Evolutionary conservation across 345 rosid genomes (phyloP), one percentile per base, ranked within the genome.

Genomic region (Sisymbrium altissimum): DNA sequence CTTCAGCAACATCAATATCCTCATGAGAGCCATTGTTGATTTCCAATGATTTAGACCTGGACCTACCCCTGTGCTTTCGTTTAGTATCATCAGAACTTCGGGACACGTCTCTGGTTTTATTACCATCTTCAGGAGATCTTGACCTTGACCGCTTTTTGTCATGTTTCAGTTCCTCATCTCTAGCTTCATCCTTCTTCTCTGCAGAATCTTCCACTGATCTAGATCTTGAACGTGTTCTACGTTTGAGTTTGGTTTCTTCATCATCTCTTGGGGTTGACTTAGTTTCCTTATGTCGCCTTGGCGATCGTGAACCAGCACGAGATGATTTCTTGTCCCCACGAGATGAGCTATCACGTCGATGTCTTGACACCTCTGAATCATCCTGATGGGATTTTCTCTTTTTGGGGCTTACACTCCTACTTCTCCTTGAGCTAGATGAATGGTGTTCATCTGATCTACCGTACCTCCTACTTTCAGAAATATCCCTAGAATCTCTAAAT

Each of bases 351-450:
- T 84, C 86, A 1, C 74, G 82, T 45, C 27, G 73, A 57, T 35
- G 86, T 68, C 79, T 89, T 55, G 92, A 91, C 41, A 91, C 81
- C 70, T 72, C 85, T 61, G 89, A 83, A 81, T 80, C 88, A 58
- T 69, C 82, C 45, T 75, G 74, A 70, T 66, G 46, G 11, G 86
- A 86, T 76, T 81, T 88, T 80, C 87, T 88, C 52, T 33, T 66
- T 46, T 45, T 84, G 53, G 97, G 99, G 66, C 96, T 88, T 33
- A 50, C 71, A 74, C 97, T 90, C 83, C 83, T 86, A 70, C 86
- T 84, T 84, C 97, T 90, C 82, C 88, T 84, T 25, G 90, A 82
- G 71, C 79, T 41, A 64, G 89, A 80, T 30, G 91, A 86, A 81
- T 66, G 80, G 62, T 44, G 84, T 78, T 81, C 86, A 77, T 52